Base-by-base conservation (phyloP, 352 stramenopile genomes). In the Phytopythium ostracodes region DNA sequence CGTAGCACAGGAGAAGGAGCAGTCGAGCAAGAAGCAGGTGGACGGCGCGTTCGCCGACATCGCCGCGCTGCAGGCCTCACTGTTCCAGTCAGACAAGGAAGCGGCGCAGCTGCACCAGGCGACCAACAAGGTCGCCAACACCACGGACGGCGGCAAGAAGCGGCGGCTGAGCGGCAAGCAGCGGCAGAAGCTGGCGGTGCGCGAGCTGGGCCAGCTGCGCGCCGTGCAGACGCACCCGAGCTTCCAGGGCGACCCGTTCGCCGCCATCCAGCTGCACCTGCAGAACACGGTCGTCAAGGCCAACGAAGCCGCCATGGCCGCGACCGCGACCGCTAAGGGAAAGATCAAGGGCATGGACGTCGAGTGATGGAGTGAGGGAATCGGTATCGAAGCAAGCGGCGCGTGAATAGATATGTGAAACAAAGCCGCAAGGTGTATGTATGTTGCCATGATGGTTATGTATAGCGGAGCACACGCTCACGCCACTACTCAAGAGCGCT, bases 231-330 rank as follows among this genome's bases (percentile, higher is more conserved):
- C 81, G 42, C 87, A 96, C 64, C 59, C 83, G 52, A 75, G 82
- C 63, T 96, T 96, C 66, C 72, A 93, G 66, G 78, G 49, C 68
- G 81, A 96, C 71, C 81, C 87, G 65, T 93, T 96, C 67, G 87
- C 83, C 0, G 87, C 87, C 36, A 96, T 96, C 55, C 87, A 96
- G 65, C 76, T 84, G 62, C 87, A 96, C 68, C 55, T 96, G 62
- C 83, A 93, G 70, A 91, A 91, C 66, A 96, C 87, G 3, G 81
- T 96, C 9, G 87, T 94, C 62, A 81, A 88, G 60, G 75, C 77
- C 15, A 94, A 94, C 50, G 68, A 87, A n/a, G 79, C 72, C 38
- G 71, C 76, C 43, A 51, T 91, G 36, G 44, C 82, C 36, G 84
- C 84, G 66, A 75, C 71, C 17, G 59, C 62, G 4, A 57, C 72